Evolutionary conservation across 805 yeast species (phyloP), one percentile per base, ranked within the genome.

Genomic region (Lipomyces orientalis): DNA sequence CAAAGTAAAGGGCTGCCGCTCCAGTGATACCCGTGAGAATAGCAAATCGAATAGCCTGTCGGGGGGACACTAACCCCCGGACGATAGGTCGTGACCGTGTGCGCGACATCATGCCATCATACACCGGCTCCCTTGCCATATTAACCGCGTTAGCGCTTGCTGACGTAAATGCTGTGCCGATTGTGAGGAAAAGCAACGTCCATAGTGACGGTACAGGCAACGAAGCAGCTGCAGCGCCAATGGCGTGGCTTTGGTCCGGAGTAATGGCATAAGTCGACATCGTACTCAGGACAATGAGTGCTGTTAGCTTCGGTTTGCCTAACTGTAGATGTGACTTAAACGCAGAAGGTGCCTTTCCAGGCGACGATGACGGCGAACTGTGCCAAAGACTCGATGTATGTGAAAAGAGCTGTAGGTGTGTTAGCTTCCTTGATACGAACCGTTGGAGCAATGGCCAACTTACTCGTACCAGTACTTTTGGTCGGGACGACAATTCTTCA

Each of bases 91-190:
- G 83, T 4, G 88, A 85, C 9, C 90, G 86, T 0, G 99, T 95
- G 75, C 99, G 83, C 2, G 88, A 85, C 99, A 95, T 95, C 75
- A 85, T 84, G 58, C 85, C 83, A 76, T 95, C 99, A 75, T 87
- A 95, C 25, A 86, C 90, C 1, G 97, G 97, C 79, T 95, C 99
- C 73, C 99, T 83, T 1, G 93, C 98, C 97, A 93, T 94, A 76
- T 95, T 95, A 59, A 95, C 92, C 2, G 98, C 97, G 79, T 95
- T 95, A 1, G 99, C 99, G 1, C 97, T 88, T 10, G 97, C 96
- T 0, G 97, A 92, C 71, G 95, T 86, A 43, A 95, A 79, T 0
- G 94, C 86, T 0, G 98, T 95, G 16, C 99, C 99, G 0, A 84
- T 78, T 0, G 97, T 91, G 39, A 95, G 81, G 72, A 87, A 87